Conservation (phyloP, 805 yeast species). For the Metschnikowia noctiluminum region DNA sequence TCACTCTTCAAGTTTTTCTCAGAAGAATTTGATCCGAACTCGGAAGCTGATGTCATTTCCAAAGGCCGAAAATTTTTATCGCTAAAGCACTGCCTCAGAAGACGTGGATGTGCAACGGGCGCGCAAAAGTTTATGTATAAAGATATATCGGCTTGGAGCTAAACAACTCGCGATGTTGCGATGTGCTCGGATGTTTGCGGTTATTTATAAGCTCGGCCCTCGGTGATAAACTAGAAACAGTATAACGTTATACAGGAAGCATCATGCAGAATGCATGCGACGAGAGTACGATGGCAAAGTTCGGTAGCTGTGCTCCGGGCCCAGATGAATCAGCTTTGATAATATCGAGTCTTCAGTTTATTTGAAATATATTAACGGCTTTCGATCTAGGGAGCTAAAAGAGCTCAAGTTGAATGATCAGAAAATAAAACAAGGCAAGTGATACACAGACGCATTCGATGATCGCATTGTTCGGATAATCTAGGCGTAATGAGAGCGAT, state of each 20-base stretch:
- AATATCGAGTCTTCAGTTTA: no score
- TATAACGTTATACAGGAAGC: neutral
- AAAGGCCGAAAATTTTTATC: neutral
- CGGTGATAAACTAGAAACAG: neutral
- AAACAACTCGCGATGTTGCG: neutral
- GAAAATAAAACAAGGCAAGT: no score
- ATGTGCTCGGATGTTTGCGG: neutral
- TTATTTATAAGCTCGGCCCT: neutral
- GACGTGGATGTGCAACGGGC: no score
- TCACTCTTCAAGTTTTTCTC: slow-evolving; percentile 9
- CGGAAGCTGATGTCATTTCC: slow-evolving; percentile 1
- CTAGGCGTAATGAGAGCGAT: no score
- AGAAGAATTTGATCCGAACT: slow-evolving; percentile 4
- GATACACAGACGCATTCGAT: no score
- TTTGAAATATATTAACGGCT: no score
- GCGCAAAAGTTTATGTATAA: no score
- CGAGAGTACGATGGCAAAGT: neutral
- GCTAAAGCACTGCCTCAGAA: no score
- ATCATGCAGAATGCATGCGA: neutral
- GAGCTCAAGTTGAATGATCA: no score
- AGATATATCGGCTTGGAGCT: neutral
- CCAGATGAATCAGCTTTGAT: neutral
- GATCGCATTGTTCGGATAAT: no score
- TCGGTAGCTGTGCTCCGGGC: neutral
- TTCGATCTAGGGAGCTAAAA: no score